Conservation (phyloP, 2,329 filamentous ascomycete genomes). For the Beauveria varroae region DNA sequence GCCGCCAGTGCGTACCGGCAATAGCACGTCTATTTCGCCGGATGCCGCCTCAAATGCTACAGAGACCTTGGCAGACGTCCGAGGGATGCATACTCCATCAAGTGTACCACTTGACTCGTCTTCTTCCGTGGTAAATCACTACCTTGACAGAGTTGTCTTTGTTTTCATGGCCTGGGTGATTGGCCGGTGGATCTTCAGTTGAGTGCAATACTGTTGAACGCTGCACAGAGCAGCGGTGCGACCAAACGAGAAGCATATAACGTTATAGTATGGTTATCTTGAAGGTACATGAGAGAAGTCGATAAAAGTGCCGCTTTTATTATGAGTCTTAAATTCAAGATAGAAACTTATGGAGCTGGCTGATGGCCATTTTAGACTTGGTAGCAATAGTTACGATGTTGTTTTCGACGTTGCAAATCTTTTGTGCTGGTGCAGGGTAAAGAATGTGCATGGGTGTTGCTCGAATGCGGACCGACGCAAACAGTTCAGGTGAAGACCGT, state of each 20-base stretch:
- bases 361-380: constrained; percentile 9
- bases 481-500: neutral
- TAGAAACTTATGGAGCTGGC: constrained; percentile 9
- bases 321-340: constrained; percentile 10
- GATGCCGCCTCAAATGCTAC: neutral
- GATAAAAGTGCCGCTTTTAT: constrained; percentile 3
- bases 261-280: constrained; percentile 12
- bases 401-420: neutral
- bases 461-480: too few relatives aligned
- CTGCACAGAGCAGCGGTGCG: neutral
- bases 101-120: neutral
- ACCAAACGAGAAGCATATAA: neutral
- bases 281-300: neutral
- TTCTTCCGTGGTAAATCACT: neutral
- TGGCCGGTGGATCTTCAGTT: neutral
- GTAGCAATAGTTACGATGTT: constrained; percentile 8
- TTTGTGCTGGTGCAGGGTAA: neutral
- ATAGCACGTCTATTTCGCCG: neutral
- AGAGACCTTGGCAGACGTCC: neutral
- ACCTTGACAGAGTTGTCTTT: neutral
- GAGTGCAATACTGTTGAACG: neutral
- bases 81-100: neutral
- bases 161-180: neutral
- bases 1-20: neutral
- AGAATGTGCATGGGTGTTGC: too few relatives aligned